Evolutionary conservation across 805 yeast species (phyloP).

Genomic region (Zygotorulaspora chibaensis): DNA sequence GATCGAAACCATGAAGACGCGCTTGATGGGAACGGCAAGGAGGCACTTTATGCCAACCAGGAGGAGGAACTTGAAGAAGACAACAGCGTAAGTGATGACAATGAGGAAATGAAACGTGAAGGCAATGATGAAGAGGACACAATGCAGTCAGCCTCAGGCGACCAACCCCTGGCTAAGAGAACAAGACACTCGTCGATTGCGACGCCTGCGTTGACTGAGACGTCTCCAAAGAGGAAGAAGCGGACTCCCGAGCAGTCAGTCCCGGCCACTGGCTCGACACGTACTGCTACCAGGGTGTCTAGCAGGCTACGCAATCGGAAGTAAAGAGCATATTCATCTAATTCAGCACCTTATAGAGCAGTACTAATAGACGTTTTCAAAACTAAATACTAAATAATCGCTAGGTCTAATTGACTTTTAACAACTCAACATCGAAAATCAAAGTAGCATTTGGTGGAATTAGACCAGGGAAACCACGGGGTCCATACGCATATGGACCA

Average conservation of each 20-base stretch:
- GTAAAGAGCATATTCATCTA: constrained; percentile 7
- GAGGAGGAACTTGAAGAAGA: no score
- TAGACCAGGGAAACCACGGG: constrained; percentile 92
- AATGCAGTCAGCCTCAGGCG: not conserved
- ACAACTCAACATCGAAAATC: constrained; percentile 76
- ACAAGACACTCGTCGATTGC: constrained; percentile 20
- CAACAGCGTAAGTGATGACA: not conserved
- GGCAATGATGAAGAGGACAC: constrained; percentile 9
- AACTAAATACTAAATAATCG: not conserved
- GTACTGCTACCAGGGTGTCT: constrained; percentile 26
- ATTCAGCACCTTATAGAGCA: no score
- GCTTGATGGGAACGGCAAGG: no score
- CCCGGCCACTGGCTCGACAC: constrained; percentile 3
- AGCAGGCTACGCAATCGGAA: constrained; percentile 30
- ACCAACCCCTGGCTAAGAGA: constrained; percentile 25
- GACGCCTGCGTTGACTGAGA: constrained; percentile 16
- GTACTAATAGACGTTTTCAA: not conserved
- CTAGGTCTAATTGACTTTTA: constrained; percentile 39
- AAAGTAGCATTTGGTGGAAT: constrained; percentile 96
- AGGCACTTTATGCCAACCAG: no score
- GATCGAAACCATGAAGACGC: no score
- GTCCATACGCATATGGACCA: constrained; percentile 89
- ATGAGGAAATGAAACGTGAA: constrained; percentile 8
- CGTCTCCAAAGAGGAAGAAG: constrained; percentile 21
- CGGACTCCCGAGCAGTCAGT: constrained; percentile 9